These are phyloP conservation scores for Dictyostelium intermedium DNA, from an alignment of 78 protist genomes.

Conservation along the genomic window DNA sequence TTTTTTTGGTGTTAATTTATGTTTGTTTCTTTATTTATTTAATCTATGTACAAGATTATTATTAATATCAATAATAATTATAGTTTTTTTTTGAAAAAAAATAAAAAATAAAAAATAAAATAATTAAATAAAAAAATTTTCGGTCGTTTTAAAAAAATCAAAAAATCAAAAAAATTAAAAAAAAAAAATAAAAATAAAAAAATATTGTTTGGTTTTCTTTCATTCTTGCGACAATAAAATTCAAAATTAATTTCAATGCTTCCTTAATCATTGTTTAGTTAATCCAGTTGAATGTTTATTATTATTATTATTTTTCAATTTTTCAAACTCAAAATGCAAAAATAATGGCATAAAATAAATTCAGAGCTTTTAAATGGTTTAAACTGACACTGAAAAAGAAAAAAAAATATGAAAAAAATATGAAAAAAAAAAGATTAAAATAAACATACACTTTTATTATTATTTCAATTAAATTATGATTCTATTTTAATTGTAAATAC, in stretches of 20 bases:
- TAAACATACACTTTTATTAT: not conserved
- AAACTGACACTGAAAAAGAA: too few relatives aligned
- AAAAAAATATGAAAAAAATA: not conserved
- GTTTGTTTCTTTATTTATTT: not conserved
- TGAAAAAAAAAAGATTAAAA: not conserved
- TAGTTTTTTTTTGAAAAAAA: not conserved
- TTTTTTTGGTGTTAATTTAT: not conserved
- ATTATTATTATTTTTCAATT: too few relatives aligned
- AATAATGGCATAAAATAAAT: too few relatives aligned
- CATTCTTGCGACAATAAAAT: too few relatives aligned
- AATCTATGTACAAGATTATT: not conserved
- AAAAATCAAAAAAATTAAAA: not conserved
- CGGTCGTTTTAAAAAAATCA: not conserved
- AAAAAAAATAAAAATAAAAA: not conserved
- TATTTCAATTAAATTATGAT: not conserved
- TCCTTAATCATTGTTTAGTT: too few relatives aligned
- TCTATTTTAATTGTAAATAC: constrained; percentile 54
- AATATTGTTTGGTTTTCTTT: too few relatives aligned
- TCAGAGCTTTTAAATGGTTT: too few relatives aligned
- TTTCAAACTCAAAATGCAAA: too few relatives aligned
- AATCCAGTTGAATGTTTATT: too few relatives aligned
- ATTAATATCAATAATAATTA: not conserved
- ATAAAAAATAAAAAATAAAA: not conserved
- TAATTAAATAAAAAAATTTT: not conserved
- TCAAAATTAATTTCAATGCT: too few relatives aligned